Conservation (phyloP, 352 stramenopile species). For the Phytophthora agathidicida region DNA sequence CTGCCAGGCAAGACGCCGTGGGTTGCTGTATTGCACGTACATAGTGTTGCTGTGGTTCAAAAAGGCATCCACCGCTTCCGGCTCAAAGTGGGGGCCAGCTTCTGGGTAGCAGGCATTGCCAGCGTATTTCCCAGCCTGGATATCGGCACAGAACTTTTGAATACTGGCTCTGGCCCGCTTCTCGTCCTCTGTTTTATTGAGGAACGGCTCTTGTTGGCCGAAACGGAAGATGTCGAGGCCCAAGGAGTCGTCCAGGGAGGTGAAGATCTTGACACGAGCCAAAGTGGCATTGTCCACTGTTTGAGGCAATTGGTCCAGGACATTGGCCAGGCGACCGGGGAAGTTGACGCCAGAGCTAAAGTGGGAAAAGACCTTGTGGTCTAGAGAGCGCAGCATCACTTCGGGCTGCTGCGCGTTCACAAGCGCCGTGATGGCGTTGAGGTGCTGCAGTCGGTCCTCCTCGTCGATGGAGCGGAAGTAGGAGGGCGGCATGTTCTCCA, state of each 20-base stretch:
- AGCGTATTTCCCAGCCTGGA: constrained; percentile 76
- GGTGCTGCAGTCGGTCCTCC: constrained; percentile 83
- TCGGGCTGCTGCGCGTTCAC: constrained; percentile 79
- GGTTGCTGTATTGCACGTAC: constrained; percentile 86
- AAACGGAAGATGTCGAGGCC: constrained; percentile 90
- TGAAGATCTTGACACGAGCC: constrained; percentile 92
- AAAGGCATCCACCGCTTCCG: constrained; percentile 67
- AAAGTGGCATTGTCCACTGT: constrained; percentile 66
- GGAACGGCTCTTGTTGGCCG: constrained; percentile 76
- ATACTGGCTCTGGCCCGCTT: constrained; percentile 59
- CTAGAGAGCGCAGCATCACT: constrained; percentile 76
- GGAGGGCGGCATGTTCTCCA: constrained; percentile 89
- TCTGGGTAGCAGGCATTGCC: constrained; percentile 59
- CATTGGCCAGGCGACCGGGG: constrained; percentile 68
- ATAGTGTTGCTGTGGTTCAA: constrained; percentile 75
- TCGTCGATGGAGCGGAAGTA: constrained; percentile 90
- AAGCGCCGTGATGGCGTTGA: constrained; percentile 88
- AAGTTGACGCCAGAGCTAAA: constrained; percentile 83
- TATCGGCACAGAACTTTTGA: constrained; percentile 69
- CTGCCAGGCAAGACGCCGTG: constrained; percentile 74
- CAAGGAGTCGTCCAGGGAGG: constrained; percentile 82
- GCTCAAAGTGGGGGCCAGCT: constrained; percentile 62
- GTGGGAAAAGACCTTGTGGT: constrained; percentile 84
- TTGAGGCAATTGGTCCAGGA: constrained; percentile 73
- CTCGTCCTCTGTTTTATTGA: constrained; percentile 60